These are phyloP conservation scores for Fraxinus albicans DNA, from an alignment of 305 asterid species.

Conservation along the genomic window DNA sequence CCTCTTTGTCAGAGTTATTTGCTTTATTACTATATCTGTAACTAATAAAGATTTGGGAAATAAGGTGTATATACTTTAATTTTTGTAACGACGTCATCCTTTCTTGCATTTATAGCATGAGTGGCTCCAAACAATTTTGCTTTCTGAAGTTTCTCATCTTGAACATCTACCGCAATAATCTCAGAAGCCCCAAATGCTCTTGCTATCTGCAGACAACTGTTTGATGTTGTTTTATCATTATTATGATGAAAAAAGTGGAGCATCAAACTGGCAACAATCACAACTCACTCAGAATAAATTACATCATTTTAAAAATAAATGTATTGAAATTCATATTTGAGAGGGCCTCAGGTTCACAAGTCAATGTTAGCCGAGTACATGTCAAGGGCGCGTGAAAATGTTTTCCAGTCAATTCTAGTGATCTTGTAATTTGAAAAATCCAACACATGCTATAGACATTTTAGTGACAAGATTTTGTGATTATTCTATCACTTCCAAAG, in stretches of 20 bases:
- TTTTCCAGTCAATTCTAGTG: not conserved
- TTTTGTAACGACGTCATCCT: slow-evolving; percentile 71
- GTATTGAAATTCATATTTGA: not conserved
- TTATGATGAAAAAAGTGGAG: slow-evolving; percentile 20
- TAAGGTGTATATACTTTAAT: slow-evolving; percentile 49
- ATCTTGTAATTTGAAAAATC: slow-evolving; percentile 3
- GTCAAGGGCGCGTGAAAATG: not conserved
- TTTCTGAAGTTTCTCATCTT: slow-evolving; percentile 84
- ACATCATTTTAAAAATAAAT: slow-evolving; percentile 3
- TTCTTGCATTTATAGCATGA: slow-evolving; percentile 68
- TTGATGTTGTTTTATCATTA: slow-evolving; percentile 34
- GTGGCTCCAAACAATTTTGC: slow-evolving; percentile 87
- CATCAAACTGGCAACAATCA: not conserved
- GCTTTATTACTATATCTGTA: slow-evolving; percentile 8
- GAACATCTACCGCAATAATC: slow-evolving; percentile 93
- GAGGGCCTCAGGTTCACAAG: slow-evolving; percentile 7
- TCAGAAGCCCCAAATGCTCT: slow-evolving; percentile 96
- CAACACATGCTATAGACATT: slow-evolving; percentile 4
- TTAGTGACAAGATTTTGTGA: not conserved
- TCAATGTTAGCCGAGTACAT: not conserved
- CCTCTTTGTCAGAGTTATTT: not conserved
- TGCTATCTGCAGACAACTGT: slow-evolving; percentile 97
- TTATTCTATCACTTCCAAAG: not conserved
- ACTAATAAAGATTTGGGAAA: slow-evolving; percentile 5
- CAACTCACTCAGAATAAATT: slow-evolving; percentile 11